Evolutionary conservation across 257 asterid genomes (phyloP).

Genomic region (Solanum chilense): DNA sequence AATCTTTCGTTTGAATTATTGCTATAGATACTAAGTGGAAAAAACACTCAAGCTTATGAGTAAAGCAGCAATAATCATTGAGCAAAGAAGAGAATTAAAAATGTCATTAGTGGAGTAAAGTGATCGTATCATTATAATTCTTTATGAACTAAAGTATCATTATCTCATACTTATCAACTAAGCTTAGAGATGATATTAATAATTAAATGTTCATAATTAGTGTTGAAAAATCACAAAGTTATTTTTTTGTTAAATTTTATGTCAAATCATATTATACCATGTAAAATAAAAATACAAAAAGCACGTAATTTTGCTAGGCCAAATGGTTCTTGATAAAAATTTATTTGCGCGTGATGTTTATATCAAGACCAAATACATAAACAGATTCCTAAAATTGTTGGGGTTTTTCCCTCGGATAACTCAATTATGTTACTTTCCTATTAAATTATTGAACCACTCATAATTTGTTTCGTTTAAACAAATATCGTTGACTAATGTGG

Average conservation of each 20-base stretch:
- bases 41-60: neutral
- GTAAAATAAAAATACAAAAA: too few species aligned
- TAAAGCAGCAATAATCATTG: neutral
- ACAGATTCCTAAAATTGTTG: too few species aligned
- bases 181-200: neutral
- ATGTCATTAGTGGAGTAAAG: neutral
- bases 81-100: neutral
- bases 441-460: too few species aligned
- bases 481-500: too few species aligned
- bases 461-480: too few species aligned
- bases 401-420: too few species aligned
- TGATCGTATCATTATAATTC: neutral
- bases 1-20: neutral
- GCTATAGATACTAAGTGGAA: neutral
- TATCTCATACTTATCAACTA: neutral
- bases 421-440: too few species aligned
- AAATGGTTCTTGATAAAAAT: neutral
- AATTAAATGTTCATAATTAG: neutral
- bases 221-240: too few species aligned
- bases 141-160: neutral
- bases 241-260: too few species aligned
- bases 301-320: too few species aligned
- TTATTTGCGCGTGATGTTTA: neutral
- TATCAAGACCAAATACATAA: too few species aligned
- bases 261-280: neutral